These are phyloP conservation scores for Aspergillus ochraceus DNA, from an alignment of 2,329 filamentous ascomycete species.

Conservation along the genomic window DNA sequence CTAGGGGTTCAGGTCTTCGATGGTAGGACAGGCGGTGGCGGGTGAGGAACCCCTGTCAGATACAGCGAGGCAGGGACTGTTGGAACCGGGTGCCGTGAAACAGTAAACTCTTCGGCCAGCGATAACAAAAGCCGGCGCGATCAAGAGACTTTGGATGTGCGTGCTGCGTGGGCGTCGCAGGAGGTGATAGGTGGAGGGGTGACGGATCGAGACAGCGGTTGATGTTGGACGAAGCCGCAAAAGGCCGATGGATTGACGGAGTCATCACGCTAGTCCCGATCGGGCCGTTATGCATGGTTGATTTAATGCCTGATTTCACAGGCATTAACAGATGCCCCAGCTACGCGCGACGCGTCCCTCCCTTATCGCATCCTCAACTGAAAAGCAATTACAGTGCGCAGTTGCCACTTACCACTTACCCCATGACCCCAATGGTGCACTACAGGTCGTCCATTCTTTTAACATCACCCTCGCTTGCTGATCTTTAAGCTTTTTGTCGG, in stretches of 20 bases:
- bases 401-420: neutral
- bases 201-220: conserved; percentile 27
- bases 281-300: conserved; percentile 24
- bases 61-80: conserved; percentile 12
- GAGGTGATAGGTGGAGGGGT: conserved; percentile 28
- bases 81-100: conserved; percentile 6
- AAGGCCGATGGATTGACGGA: conserved; percentile 31
- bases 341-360: conserved; percentile 33
- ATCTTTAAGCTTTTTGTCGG: neutral
- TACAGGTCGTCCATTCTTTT: neutral
- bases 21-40: conserved; percentile 20
- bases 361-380: conserved; percentile 14
- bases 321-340: conserved; percentile 18
- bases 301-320: conserved; percentile 24
- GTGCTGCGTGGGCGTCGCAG: conserved; percentile 23
- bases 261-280: conserved; percentile 31
- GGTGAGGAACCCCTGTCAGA: conserved; percentile 19
- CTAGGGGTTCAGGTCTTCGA: conserved; percentile 9
- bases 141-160: conserved; percentile 23
- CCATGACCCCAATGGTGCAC: neutral
- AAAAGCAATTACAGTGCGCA: neutral
- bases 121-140: conserved; percentile 21
- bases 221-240: conserved; percentile 39
- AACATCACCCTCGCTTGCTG: neutral
- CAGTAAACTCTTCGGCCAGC: conserved; percentile 11